Evolutionary conservation across 2,329 filamentous ascomycete genomes (phyloP).

Genomic region (Sodiomyces alkalinus): DNA sequence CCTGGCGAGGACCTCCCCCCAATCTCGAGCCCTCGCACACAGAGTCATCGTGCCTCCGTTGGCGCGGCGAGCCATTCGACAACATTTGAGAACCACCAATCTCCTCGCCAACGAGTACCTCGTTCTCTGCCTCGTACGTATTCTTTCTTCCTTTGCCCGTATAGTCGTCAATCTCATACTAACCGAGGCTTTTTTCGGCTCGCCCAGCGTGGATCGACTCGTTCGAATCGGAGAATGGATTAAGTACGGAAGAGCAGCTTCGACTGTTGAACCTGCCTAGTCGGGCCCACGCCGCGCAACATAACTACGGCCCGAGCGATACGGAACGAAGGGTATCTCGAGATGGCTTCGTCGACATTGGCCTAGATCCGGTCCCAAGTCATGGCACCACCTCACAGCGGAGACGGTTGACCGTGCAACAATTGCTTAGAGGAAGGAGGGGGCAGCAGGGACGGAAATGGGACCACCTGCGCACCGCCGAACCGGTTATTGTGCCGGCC

Average conservation of each 20-base stretch:
- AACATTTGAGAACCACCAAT: conserved; percentile 4
- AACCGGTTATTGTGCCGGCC: conserved; percentile 42
- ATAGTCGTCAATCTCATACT: too few relatives aligned
- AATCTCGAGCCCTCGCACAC: too few relatives aligned
- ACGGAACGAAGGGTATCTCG: conserved; percentile 26
- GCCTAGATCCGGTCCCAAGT: conserved; percentile 20
- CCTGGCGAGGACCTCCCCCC: too few relatives aligned
- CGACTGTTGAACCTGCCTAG: conserved; percentile 22
- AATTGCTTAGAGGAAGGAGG: conserved; percentile 29
- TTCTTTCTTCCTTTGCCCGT: not conserved
- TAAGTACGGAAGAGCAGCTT: conserved; percentile 21
- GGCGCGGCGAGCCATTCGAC: too few relatives aligned
- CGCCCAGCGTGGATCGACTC: conserved; percentile 34
- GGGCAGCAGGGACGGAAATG: conserved; percentile 38
- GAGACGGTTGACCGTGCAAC: conserved; percentile 23
- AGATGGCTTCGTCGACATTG: conserved; percentile 30
- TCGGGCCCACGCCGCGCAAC: conserved; percentile 22
- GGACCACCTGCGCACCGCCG: conserved; percentile 43
- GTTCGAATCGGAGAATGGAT: conserved; percentile 25
- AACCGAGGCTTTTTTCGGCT: too few relatives aligned
- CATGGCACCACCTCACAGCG: conserved; percentile 17
- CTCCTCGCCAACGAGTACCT: conserved; percentile 8
- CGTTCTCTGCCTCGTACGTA: conserved; percentile 15
- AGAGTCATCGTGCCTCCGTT: too few relatives aligned
- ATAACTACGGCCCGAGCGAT: conserved; percentile 25